These are phyloP conservation scores for Adansonia grandidieri DNA, from an alignment of 441 rosid species.

Conservation along the genomic window DNA sequence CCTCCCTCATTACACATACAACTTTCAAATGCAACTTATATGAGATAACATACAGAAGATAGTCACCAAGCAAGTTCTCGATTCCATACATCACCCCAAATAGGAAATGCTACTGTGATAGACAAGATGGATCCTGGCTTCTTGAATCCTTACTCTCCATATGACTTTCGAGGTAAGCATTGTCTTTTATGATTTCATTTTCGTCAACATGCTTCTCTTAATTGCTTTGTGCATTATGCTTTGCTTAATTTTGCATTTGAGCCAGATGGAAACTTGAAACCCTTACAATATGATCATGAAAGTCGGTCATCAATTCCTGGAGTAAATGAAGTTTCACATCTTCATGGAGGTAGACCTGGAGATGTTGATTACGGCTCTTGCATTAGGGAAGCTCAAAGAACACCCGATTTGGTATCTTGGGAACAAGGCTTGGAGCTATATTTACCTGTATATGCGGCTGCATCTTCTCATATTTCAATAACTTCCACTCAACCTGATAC, in stretches of 20 bases:
- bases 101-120: constrained; percentile 40
- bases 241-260: constrained; percentile 21
- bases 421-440: constrained; percentile 61
- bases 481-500: constrained; percentile 42
- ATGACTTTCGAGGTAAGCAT: constrained; percentile 43
- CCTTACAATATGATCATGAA: constrained; percentile 23
- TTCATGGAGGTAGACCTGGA: constrained; percentile 42
- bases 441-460: constrained; percentile 40
- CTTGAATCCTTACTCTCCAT: constrained; percentile 34
- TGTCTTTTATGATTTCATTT: background rate
- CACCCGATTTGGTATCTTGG: constrained; percentile 60
- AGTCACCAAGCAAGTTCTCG: constrained; percentile 48
- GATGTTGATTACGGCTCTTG: constrained; percentile 28
- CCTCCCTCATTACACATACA: background rate
- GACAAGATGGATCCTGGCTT: constrained; percentile 40
- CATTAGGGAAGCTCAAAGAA: constrained; percentile 48
- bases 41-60: constrained; percentile 59
- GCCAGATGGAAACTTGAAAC: constrained; percentile 28
- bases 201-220: background rate
- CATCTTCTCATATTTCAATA: constrained; percentile 37
- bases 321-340: constrained; percentile 38
- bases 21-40: constrained; percentile 24
- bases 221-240: background rate
- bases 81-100: constrained; percentile 41
- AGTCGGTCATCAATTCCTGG: constrained; percentile 45